phyloP scores from a whole-genome alignment of 768 basidiomycete genomes.

The Ramaria rubella region DNA sequence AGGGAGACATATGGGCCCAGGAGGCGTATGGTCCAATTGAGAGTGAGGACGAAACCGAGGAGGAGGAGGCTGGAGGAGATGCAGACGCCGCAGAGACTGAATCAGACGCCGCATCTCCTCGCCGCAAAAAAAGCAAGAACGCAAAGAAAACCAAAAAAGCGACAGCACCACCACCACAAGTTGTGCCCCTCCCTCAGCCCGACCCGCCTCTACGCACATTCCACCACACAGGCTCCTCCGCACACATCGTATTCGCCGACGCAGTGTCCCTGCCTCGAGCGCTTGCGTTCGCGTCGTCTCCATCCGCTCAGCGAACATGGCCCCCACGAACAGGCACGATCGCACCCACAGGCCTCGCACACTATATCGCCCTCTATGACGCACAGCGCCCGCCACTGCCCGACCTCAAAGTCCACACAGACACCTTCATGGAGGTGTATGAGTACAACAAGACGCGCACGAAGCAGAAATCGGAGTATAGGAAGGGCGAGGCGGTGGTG shows the following conservation, averaged over 20 bases:
- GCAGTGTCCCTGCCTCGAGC: conserved; percentile 63
- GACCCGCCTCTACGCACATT: conserved; percentile 42
- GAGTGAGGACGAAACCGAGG: conserved; percentile 20
- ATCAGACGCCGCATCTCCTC: conserved; percentile 17
- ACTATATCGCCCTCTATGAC: conserved; percentile 60
- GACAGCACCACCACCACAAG: conserved; percentile 33
- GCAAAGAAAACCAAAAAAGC: conserved; percentile 17
- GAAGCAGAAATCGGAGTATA: conserved; percentile 59
- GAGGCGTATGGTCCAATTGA: conserved; percentile 20
- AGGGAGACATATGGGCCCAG: conserved; percentile 34
- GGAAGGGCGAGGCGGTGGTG: conserved; percentile 81
- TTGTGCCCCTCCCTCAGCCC: conserved; percentile 53
- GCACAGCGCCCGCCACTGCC: conserved; percentile 72
- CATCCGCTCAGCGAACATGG: conserved; percentile 57
- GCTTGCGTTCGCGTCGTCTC: conserved; percentile 34
- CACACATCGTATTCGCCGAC: conserved; percentile 71
- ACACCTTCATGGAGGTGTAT: conserved; percentile 68
- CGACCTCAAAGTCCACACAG: conserved; percentile 68
- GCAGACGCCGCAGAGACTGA: conserved; percentile 23
- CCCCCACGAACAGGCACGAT: conserved; percentile 44
- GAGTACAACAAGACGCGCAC: conserved; percentile 55
- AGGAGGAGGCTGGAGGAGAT: conserved; percentile 37
- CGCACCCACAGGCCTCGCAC: conserved; percentile 56
- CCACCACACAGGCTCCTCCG: conserved; percentile 56
- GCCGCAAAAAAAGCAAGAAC: conserved; percentile 29